Base-by-base conservation (phyloP, 2,329 filamentous ascomycete species). In the Nemania abortiva region DNA sequence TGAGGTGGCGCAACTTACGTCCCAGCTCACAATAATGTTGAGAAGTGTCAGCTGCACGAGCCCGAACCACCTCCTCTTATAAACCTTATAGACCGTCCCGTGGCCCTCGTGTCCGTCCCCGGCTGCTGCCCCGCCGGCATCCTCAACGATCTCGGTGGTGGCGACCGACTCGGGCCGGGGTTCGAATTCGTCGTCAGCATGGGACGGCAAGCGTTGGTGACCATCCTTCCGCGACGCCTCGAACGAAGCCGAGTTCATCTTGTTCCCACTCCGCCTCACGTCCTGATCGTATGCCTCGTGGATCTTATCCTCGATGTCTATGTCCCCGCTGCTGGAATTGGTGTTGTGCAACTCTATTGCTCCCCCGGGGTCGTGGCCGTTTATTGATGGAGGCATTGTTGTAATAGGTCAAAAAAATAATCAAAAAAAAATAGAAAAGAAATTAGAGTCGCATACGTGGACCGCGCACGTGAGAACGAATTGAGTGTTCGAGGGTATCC, bases 1-100 rank as follows among this genome's bases (percentile, higher is more conserved):
- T 10, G 53, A 56, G 49, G 42, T 58, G 24, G 59, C n/a, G 20
- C 22, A 50, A 90, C 93, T 86, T 87, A 96, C 93, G 88, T 97
- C 94, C 95, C 95, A 98, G 77, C 93, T 97, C 50, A 97, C 91
- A 69, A 98, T 89, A 65, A 98, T 91, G 79, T 98, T 99, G 81
- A 98, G 84, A 76, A 98, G 81, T 6, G 94, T 91, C 77, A 98
- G 82, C 81, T 97, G 93, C 24, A 88, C 82, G 60, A 99, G 84
- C 0, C 96, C 96, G 79, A 97, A 92, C 90, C 94, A 99, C 53
- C 96, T 88, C 77, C 94, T 88, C 82, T 92, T 95, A 79, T 98
- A 98, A 39, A 77, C 74, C 66, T 74, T 75, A 39, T 79, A 79
- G 27, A 65, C 68, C 34, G 71, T 61, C 15, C 62, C 70, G 22